phyloP scores from a whole-genome alignment of 768 basidiomycete genomes.

The Coprinopsis strossmayeri region DNA sequence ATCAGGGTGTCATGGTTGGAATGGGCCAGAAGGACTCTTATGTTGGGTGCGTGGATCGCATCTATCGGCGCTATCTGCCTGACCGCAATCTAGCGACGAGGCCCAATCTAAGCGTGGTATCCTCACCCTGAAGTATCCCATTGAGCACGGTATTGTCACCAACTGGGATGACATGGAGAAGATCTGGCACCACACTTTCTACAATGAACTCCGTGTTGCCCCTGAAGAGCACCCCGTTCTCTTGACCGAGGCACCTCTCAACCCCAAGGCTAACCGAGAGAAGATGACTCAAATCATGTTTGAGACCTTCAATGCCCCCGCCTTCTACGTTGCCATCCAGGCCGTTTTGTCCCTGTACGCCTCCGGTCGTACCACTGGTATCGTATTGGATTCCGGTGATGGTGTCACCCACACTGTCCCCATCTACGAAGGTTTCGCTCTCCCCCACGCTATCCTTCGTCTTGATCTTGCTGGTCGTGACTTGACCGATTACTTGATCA shows the following conservation, averaged over 20 bases:
- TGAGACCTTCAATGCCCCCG: slow-evolving; percentile 84
- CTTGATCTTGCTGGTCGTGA: slow-evolving; percentile 63
- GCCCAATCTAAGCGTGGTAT: slow-evolving; percentile 89
- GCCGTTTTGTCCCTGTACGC: slow-evolving; percentile 79
- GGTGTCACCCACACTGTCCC: slow-evolving; percentile 87
- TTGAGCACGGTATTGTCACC: background rate
- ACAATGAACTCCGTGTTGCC: slow-evolving; percentile 72
- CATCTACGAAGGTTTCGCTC: slow-evolving; percentile 79
- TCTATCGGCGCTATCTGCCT: background rate
- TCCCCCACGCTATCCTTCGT: slow-evolving; percentile 78
- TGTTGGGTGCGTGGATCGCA: background rate
- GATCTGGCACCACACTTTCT: slow-evolving; percentile 1
- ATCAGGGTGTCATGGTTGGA: slow-evolving; percentile 94
- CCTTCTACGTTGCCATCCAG: slow-evolving; percentile 78
- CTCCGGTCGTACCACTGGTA: slow-evolving; percentile 80
- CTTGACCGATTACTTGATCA: slow-evolving; percentile 13
- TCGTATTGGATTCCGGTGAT: slow-evolving; percentile 86
- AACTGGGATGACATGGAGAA: slow-evolving; percentile 4
- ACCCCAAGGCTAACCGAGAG: slow-evolving; percentile 48
- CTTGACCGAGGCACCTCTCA: slow-evolving; percentile 76
- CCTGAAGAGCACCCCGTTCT: slow-evolving; percentile 80
- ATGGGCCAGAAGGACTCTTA: slow-evolving; percentile 57
- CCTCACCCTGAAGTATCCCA: slow-evolving; percentile 72
- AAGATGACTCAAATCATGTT: slow-evolving; percentile 88
- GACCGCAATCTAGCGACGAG: slow-evolving; percentile 51